Evolutionary conservation across 2,329 filamentous ascomycete genomes (phyloP), one percentile per base, ranked within the genome.

Genomic region (Xylaria multiplex): DNA sequence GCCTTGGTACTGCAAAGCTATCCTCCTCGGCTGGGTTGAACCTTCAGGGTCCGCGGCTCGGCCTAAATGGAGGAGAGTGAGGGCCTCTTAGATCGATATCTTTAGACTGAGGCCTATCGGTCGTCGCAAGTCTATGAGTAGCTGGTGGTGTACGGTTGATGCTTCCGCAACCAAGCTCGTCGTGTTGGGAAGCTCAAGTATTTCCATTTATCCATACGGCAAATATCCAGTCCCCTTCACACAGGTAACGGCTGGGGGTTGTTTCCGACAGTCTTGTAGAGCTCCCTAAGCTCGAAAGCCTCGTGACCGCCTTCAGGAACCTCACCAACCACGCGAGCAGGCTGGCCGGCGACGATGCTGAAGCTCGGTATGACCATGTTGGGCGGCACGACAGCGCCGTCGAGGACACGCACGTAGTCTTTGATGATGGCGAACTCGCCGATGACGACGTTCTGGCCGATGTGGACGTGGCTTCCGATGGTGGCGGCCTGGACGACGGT

Each of bases 291-390:
- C 81, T 90, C 88, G 75, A 90, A 89, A 5, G 85, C 84, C 58
- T 90, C 88, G 59, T 87, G 82, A 0, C 85, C 87, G 1, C 92
- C 91, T 75, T 93, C 91, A 0, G 89, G 88, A 2, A 96, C 85
- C 80, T 97, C 93, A 1, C 92, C 93, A 3, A 97, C 86, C 54
- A 97, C 90, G 62, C 91, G 84, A 0, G 90, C 93, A 0, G 93
- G 93, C 75, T 87, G 84, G 0, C 93, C 93, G 0, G 90, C 95
- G n/a, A 99, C 93, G 62, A 98, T 88, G 62, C 90, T 94, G 77
- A 96, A 97, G 76, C 93, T 94, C 1, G 95, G 93, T 62, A 98
- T 91, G 27, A 98, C 93, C 90, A 96, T 97, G 67, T 93, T 91
- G 0, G 91, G 84, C 2, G 96, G 92, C 6, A 99, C 87, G 3